Conservation (phyloP, 495 filamentous ascomycete species). For the Aspergillus diversus region DNA sequence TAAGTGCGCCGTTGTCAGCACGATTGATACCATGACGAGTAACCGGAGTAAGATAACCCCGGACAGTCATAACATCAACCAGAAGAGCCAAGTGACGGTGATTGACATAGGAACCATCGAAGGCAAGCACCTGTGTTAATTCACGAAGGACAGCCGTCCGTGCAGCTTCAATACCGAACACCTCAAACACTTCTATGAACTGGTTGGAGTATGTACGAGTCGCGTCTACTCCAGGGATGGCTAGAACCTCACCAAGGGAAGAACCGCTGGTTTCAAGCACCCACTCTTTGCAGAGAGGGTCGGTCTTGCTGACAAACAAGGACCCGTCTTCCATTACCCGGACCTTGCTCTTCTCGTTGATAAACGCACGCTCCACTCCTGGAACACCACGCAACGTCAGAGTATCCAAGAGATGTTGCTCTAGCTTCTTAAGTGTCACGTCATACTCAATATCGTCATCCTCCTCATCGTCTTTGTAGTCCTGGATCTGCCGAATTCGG, state of each 20-base stretch:
- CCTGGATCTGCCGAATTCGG: constrained; percentile 81
- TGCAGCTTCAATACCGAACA: constrained; percentile 95
- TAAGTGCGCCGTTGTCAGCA: constrained; percentile 94
- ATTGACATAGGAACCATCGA: constrained; percentile 99
- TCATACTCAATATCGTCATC: constrained; percentile 85
- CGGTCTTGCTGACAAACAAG: constrained; percentile 68
- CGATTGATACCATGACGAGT: constrained; percentile 99
- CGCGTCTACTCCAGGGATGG: constrained; percentile 86
- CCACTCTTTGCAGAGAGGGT: constrained; percentile 83
- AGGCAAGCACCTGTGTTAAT: constrained; percentile 86
- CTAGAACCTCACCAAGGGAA: constrained; percentile 77
- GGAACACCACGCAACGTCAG: constrained; percentile 86
- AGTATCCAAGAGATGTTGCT: constrained; percentile 87
- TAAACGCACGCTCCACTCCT: constrained; percentile 87
- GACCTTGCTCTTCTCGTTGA: constrained; percentile 77
- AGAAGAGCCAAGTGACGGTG: constrained; percentile 96
- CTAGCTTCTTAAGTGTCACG: constrained; percentile 84
- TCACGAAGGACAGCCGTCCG: constrained; percentile 84
- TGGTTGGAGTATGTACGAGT: constrained; percentile 93
- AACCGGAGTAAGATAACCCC: constrained; percentile 90
- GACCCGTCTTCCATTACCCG: constrained; percentile 65
- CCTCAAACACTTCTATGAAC: constrained; percentile 88
- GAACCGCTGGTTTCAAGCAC: constrained; percentile 93
- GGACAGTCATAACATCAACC: constrained; percentile 96
- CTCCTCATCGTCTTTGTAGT: constrained; percentile 73